Evolutionary conservation across 2,329 filamentous ascomycete species (phyloP), one percentile per base, ranked within the genome.

Genomic region (Botrytis elliptica): DNA sequence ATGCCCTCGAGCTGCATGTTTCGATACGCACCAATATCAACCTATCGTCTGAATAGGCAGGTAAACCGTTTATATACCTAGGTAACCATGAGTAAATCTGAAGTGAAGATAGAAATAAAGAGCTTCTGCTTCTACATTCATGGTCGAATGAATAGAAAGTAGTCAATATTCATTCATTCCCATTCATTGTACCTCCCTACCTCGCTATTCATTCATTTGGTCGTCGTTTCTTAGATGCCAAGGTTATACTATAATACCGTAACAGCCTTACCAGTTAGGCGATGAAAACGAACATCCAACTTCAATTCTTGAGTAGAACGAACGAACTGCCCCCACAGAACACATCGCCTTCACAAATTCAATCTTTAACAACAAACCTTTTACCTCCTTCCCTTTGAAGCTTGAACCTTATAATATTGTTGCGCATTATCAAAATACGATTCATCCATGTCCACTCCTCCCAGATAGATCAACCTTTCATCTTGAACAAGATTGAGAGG

Each of bases 381-480:
- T n/a, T 64, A 33, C 55, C 52, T 46, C 71, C 14, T 60, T 33
- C 46, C 25, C 29, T 55, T 44, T 44, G 20, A n/a, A 38, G 25
- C 44, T 36, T 25, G 42, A 57, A 63, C 49, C 63, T 67, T 62
- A 40, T 57, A 71, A 55, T 67, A 46, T 44, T 36, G 64, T 70
- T 62, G 68, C 67, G 55, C 63, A 69, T 66, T 42, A 36, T 44
- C 25, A 65, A 70, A 38, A 40, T 33, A 69, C 70, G 18, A 60
- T 52, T 68, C 49, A 75, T 78, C 76, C 75, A 81, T 80, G 79
- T 75, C 74, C 76, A 78, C 77, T 77, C 77, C 77, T 77, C 74
- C 77, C 75, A 76, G 77, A 74, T 81, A 81, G 79, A 79, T 77
- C 77, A 57, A 79, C 78, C 79, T 77, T 79, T 80, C 79, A 78